These are phyloP conservation scores for Excoecaria agallocha DNA, from an alignment of 345 rosid species.

Conservation along the genomic window DNA sequence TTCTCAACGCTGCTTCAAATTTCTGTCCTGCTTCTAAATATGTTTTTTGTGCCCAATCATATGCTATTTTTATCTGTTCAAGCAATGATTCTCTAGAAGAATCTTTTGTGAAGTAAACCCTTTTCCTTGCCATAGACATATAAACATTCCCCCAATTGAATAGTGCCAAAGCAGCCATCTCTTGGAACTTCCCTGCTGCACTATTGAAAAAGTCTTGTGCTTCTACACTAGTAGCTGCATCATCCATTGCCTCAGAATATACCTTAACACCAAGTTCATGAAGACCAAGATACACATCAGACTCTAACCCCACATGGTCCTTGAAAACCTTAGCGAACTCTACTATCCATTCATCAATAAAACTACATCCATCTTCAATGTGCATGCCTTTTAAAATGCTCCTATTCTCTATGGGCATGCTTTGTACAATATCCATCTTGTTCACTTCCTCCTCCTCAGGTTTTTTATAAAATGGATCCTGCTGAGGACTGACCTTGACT, in stretches of 20 bases:
- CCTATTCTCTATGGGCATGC: conserved; percentile 4
- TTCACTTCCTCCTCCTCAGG: conserved; percentile 27
- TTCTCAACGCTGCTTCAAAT: conserved; percentile 72
- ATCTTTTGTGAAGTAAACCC: conserved; percentile 50
- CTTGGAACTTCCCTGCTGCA: conserved; percentile 83
- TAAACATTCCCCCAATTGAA: conserved; percentile 86
- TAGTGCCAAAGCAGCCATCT: conserved; percentile 81
- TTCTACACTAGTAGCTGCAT: conserved; percentile 77
- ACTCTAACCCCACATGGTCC: conserved; percentile 69
- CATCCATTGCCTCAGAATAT: conserved; percentile 91
- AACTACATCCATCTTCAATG: conserved; percentile 10
- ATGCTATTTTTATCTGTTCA: conserved; percentile 51
- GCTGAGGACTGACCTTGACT: conserved; percentile 57
- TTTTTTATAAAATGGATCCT: conserved; percentile 54
- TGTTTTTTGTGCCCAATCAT: conserved; percentile 60
- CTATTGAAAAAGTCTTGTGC: conserved; percentile 64
- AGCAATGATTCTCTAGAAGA: conserved; percentile 53
- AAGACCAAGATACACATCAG: conserved; percentile 63
- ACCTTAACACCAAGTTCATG: conserved; percentile 79
- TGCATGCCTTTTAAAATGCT: not conserved
- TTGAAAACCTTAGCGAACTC: conserved; percentile 79
- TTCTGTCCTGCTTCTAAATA: conserved; percentile 52
- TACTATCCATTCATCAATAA: conserved; percentile 78
- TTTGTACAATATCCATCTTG: conserved; percentile 11
- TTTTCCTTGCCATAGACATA: conserved; percentile 81